Conservation (phyloP, 495 filamentous ascomycete species). For the Coniosporium apollinis region DNA sequence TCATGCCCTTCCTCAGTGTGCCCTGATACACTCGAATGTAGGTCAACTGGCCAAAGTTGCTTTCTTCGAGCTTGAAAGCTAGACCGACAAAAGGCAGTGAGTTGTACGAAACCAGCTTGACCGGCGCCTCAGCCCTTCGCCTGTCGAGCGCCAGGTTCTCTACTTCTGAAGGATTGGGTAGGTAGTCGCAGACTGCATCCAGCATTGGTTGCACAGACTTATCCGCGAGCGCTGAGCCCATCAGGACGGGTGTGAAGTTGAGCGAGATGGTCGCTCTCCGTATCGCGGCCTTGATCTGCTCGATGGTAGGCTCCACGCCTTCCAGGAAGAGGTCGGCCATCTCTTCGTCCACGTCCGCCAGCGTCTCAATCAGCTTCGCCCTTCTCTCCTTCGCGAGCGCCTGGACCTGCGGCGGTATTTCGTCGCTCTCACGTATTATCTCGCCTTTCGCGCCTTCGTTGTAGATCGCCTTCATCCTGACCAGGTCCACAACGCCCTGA, state of each 20-base stretch:
- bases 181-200: constrained; percentile 89
- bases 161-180: constrained; percentile 85
- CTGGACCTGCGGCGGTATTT: constrained; percentile 63
- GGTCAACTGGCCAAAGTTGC: constrained; percentile 94
- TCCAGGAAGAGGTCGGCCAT: constrained; percentile 94
- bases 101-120: constrained; percentile 82
- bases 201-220: constrained; percentile 95
- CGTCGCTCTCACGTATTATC: constrained; percentile 52
- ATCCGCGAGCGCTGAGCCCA: constrained; percentile 90
- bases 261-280: constrained; percentile 69
- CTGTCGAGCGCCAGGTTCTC: constrained; percentile 80
- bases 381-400: constrained; percentile 62
- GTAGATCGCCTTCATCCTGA: constrained; percentile 84
- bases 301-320: constrained; percentile 53
- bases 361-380: constrained; percentile 73
- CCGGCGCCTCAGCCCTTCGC: constrained; percentile 55
- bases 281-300: constrained; percentile 81
- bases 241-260: constrained; percentile 92
- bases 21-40: constrained; percentile 99
- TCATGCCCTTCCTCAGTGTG: constrained; percentile 66
- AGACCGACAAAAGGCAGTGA: constrained; percentile 86
- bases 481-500: constrained; percentile 83
- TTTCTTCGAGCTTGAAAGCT: constrained; percentile 98
- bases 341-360: constrained; percentile 96
- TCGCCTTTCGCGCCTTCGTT: constrained; percentile 72